These are phyloP conservation scores for Fusarium falciforme DNA, from an alignment of 2,329 filamentous ascomycete genomes.

Conservation along the genomic window DNA sequence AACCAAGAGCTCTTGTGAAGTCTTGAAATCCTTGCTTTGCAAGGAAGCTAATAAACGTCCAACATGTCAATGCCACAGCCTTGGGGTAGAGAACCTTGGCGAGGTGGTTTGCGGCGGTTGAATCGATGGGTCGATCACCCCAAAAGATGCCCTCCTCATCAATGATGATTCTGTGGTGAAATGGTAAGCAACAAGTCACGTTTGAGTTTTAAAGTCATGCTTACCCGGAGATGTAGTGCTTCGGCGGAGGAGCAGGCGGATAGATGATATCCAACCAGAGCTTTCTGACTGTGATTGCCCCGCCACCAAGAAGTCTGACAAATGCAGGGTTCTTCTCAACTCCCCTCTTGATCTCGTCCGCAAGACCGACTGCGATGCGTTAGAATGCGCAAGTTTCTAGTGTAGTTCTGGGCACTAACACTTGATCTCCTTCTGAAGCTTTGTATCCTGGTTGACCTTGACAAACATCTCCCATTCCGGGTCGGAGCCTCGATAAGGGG, in stretches of 20 bases:
- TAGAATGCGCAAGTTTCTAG: conserved; percentile 8
- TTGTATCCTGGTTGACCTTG: conserved; percentile 65
- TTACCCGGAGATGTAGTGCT: conserved; percentile 70
- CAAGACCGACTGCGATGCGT: conserved; percentile 44
- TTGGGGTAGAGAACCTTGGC: conserved; percentile 65
- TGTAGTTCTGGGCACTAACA: conserved; percentile 47
- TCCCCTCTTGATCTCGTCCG: conserved; percentile 49
- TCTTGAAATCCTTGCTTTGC: conserved; percentile 57
- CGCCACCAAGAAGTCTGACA: conserved; percentile 59
- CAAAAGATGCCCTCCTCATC: conserved; percentile 61
- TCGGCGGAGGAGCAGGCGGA: conserved; percentile 68
- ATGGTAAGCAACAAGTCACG: conserved; percentile 32
- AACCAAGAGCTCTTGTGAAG: conserved; percentile 59
- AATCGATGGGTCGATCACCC: conserved; percentile 61
- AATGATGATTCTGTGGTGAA: conserved; percentile 57
- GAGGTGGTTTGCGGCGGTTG: conserved; percentile 57
- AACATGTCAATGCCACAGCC: conserved; percentile 61
- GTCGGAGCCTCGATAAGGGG: conserved; percentile 66
- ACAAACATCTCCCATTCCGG: conserved; percentile 74
- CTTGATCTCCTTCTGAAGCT: conserved; percentile 60
- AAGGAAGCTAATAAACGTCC: conserved; percentile 63
- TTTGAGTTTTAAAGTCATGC: conserved; percentile 26
- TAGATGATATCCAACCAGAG: conserved; percentile 73
- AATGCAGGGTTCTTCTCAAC: conserved; percentile 56
- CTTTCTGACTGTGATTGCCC: conserved; percentile 60